These are phyloP conservation scores for Croton laevigatus DNA, from an alignment of 441 rosid genomes.

Conservation along the genomic window DNA sequence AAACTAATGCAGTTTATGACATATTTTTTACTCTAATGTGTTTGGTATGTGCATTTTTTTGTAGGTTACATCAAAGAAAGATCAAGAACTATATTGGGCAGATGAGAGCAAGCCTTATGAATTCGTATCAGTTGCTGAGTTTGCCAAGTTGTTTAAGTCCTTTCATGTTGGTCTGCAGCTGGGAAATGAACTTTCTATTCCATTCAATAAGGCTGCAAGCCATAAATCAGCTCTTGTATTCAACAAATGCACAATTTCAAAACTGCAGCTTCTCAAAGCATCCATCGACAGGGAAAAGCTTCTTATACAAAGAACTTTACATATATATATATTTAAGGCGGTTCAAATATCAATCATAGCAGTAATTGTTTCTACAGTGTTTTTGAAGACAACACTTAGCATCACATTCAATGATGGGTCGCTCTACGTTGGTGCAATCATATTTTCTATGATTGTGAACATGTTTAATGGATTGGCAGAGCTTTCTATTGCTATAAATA, in stretches of 20 bases:
- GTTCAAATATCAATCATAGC: slow-evolving; percentile 56
- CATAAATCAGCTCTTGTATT: slow-evolving; percentile 62
- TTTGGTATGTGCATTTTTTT: not conserved
- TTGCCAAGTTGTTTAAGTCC: slow-evolving; percentile 42
- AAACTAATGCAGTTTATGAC: not conserved
- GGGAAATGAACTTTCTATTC: slow-evolving; percentile 40
- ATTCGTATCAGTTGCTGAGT: slow-evolving; percentile 52
- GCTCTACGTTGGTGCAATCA: slow-evolving; percentile 44
- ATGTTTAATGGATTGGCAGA: slow-evolving; percentile 72
- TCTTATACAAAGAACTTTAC: slow-evolving; percentile 56
- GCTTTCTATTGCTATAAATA: slow-evolving; percentile 41
- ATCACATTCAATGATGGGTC: slow-evolving; percentile 45
- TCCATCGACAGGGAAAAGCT: slow-evolving; percentile 67
- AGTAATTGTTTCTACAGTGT: slow-evolving; percentile 46
- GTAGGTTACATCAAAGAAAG: slow-evolving; percentile 77
- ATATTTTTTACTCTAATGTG: not conserved
- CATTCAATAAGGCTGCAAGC: slow-evolving; percentile 42
- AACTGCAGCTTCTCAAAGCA: slow-evolving; percentile 50
- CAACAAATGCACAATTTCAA: slow-evolving; percentile 46
- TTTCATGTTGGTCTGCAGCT: slow-evolving; percentile 53
- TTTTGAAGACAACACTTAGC: slow-evolving; percentile 43
- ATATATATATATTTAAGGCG: slow-evolving; percentile 55
- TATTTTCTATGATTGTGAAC: slow-evolving; percentile 48
- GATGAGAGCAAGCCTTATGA: slow-evolving; percentile 47
- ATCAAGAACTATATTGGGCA: slow-evolving; percentile 74